These are phyloP conservation scores for Salvia rosmarinus DNA, from an alignment of 257 asterid genomes.

Conservation along the genomic window DNA sequence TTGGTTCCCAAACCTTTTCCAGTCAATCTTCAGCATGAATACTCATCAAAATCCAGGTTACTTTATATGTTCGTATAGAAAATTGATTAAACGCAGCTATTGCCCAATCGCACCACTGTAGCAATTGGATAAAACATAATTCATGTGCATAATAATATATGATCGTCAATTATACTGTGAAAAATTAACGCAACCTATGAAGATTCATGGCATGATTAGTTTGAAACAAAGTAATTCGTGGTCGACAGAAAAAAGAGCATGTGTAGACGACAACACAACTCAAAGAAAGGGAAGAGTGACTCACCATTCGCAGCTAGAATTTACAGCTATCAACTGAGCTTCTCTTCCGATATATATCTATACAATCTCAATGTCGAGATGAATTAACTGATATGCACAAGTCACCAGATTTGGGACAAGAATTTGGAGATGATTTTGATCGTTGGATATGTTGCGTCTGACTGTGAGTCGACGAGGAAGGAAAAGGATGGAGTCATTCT, in stretches of 20 bases:
- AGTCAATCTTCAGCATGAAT: background rate
- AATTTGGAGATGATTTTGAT: constrained; percentile 14
- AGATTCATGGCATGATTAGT: background rate
- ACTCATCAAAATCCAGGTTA: background rate
- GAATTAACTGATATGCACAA: background rate
- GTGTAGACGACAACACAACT: background rate
- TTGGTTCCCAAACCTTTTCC: background rate
- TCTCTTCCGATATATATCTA: background rate
- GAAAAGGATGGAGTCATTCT: background rate
- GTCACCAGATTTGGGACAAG: background rate
- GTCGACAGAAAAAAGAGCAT: background rate
- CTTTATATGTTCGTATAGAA: too few species aligned
- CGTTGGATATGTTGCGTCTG: background rate
- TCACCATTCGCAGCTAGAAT: constrained; percentile 15
- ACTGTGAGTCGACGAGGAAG: background rate
- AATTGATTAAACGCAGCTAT: too few species aligned
- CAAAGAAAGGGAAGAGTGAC: constrained; percentile 1
- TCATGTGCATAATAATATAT: background rate
- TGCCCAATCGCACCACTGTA: background rate
- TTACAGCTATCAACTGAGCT: constrained; percentile 1
- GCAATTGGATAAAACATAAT: background rate
- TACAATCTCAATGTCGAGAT: background rate
- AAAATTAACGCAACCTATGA: constrained; percentile 7
- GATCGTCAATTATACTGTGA: background rate
- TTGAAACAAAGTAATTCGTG: background rate